Conservation (phyloP, 2,329 filamentous ascomycete species). For the Diaporthe australafricana region DNA sequence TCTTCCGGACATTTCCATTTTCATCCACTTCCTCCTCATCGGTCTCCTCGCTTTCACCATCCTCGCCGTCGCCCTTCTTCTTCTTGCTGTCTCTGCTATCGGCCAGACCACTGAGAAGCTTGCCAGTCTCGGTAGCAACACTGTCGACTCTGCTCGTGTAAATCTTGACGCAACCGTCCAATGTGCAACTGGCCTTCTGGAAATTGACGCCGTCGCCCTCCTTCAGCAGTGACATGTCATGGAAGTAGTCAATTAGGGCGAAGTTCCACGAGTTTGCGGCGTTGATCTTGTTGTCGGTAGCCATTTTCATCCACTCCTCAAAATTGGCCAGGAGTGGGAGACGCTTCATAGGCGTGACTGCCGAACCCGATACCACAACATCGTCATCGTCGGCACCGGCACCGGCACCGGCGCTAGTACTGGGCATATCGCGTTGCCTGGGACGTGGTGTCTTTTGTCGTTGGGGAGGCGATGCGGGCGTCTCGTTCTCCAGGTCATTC, state of each 20-base stretch:
- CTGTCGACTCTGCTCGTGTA: slow-evolving; percentile 99
- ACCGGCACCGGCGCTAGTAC: slow-evolving; percentile 43
- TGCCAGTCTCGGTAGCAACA: slow-evolving; percentile 96
- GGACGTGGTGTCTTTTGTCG: slow-evolving; percentile 60
- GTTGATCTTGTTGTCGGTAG: slow-evolving; percentile 99
- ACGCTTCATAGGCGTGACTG: slow-evolving; percentile 94
- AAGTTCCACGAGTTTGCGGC: slow-evolving; percentile 99
- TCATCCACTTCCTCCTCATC: slow-evolving; percentile 71
- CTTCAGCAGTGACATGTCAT: slow-evolving; percentile 97
- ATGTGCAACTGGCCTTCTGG: slow-evolving; percentile 95
- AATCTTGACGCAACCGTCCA: slow-evolving; percentile 98
- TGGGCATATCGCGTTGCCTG: slow-evolving; percentile 46
- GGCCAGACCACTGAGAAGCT: slow-evolving; percentile 91
- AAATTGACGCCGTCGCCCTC: slow-evolving; percentile 98
- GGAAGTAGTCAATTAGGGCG: slow-evolving; percentile 99
- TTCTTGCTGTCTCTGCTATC: slow-evolving; percentile 86
- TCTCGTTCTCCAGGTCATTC: slow-evolving; percentile 68
- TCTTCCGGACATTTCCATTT: slow-evolving; percentile 63
- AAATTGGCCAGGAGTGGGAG: slow-evolving; percentile 97
- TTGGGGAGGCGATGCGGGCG: slow-evolving; percentile 64
- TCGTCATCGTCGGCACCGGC: slow-evolving; percentile 63
- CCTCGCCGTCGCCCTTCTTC: slow-evolving; percentile 71
- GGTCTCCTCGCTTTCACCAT: slow-evolving; percentile 76
- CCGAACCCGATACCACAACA: slow-evolving; percentile 76
- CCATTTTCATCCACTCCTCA: slow-evolving; percentile 99